Evolutionary conservation across 1,139 yeast species (phyloP).

Genomic region (Diutina catenulata): DNA sequence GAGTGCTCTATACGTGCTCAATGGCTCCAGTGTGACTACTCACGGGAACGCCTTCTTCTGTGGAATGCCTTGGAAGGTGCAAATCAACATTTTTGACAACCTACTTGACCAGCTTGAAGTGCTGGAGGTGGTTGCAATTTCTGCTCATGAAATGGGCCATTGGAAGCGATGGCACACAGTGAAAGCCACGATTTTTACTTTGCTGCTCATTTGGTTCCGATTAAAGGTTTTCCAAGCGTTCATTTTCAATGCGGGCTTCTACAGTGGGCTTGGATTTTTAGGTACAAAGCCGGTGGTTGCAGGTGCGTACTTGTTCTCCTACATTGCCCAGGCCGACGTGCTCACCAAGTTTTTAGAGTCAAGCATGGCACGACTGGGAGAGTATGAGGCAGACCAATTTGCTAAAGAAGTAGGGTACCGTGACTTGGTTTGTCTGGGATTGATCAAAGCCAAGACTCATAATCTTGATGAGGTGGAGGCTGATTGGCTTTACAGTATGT

Average conservation of each 20-base stretch:
- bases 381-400: too few relatives aligned
- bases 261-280: slow-evolving; percentile 70
- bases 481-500: too few relatives aligned
- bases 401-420: too few relatives aligned
- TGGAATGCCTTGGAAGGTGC: slow-evolving; percentile 94
- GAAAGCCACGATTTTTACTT: slow-evolving; percentile 52
- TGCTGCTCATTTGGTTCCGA: slow-evolving; percentile 49
- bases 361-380: too few relatives aligned
- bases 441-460: too few relatives aligned
- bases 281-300: slow-evolving; percentile 58
- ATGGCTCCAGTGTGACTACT: slow-evolving; percentile 89
- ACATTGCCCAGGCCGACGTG: too few relatives aligned
- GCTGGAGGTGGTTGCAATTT: slow-evolving; percentile 80
- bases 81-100: slow-evolving; percentile 87
- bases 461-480: too few relatives aligned
- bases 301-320: too few relatives aligned
- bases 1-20: slow-evolving; percentile 73
- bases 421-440: too few relatives aligned
- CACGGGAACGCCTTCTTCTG: slow-evolving; percentile 95
- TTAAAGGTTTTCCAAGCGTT: slow-evolving; percentile 72
- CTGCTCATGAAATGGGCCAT: slow-evolving; percentile 96
- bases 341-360: too few relatives aligned
- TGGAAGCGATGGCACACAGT: slow-evolving; percentile 87
- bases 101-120: slow-evolving; percentile 68
- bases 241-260: slow-evolving; percentile 67